Evolutionary conservation across 805 yeast genomes (phyloP), one percentile per base, ranked within the genome.

Genomic region (Sungouiozyma ichnusensis): DNA sequence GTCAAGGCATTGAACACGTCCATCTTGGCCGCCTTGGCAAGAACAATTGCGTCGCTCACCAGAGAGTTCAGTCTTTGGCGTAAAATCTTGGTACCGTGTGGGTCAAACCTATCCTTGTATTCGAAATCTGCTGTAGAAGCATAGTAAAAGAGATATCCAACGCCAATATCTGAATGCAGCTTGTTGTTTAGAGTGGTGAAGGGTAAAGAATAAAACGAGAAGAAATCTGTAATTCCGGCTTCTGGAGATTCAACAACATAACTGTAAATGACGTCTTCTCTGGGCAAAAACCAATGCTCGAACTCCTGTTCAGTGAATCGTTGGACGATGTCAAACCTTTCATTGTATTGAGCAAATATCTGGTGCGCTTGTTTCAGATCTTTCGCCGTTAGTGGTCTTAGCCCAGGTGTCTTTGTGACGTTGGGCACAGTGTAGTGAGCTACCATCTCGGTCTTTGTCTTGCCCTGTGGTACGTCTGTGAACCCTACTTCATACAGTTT

Each of bases 1-100:
- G 97, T 78, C 48, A 92, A 69, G 8, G 97, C 95, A 60, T 92
- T 92, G 72, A 90, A 85, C 3, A 92, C 97, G 59, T 92, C 98
- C 53, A 84, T 85, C 19, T 73, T 72, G 35, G 68, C 60, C 60
- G 83, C 81, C 17, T 55, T 55, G 20, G 95, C 79, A 33, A 85
- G 64, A 40, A 90, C 73, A 43, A 88, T 71, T 1, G 92, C 87
- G 54, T 88, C 95, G 38, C 67, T 68, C 42, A 87, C 71, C 48
- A 90, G 66, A 4, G 68, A 63, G 19, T 63, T 66, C 49, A 92
- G 70, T 49, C 97, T 72, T 47, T 68, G 66, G 51, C 73, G 72
- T 50, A 85, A 67, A 20, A 62, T 55, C 15, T 55, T 55, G 8
- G 71, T 69, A 3, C 66, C 74, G 3, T 58, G 69, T 19, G 57